Conservation (phyloP, 768 basidiomycete genomes). For the Crepidotus variabilis region DNA sequence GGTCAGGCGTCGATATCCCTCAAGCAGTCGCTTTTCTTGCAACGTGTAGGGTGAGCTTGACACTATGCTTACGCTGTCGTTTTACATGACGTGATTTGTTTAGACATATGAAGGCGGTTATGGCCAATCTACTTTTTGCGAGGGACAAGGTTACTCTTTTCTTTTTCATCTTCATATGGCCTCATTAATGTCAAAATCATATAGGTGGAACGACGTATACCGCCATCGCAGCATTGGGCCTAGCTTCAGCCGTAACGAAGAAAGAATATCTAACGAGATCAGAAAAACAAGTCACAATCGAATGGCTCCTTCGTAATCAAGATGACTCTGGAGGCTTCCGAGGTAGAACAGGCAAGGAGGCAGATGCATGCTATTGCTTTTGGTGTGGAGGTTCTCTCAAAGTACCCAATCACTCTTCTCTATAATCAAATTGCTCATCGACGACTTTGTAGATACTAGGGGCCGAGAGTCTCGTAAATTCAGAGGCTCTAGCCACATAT, state of each 20-base stretch:
- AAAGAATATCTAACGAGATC: constrained; percentile 25
- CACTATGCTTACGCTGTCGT: constrained; percentile 3
- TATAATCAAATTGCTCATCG: constrained; percentile 1
- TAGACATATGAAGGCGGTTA: constrained; percentile 95
- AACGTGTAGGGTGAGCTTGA: constrained; percentile 62
- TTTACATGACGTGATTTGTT: constrained; percentile 2
- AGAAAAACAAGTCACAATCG: constrained; percentile 53
- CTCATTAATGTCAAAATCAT: neutral
- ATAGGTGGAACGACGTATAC: constrained; percentile 94
- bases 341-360: constrained; percentile 82
- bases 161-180: neutral
- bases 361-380: constrained; percentile 95
- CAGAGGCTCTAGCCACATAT: constrained; percentile 53
- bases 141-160: constrained; percentile 72
- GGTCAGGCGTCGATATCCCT: constrained; percentile 66
- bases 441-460: constrained; percentile 59
- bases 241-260: constrained; percentile 32
- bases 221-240: constrained; percentile 70
- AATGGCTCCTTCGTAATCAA: constrained; percentile 81
- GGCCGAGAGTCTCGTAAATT: constrained; percentile 52
- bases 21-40: constrained; percentile 61
- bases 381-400: constrained; percentile 85
- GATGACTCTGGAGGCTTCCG: constrained; percentile 72
- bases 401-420: constrained; percentile 33
- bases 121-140: constrained; percentile 74